Evolutionary conservation across 306 rosid genomes (phyloP), one percentile per base, ranked within the genome.

Genomic region (Prunus kanzakura): DNA sequence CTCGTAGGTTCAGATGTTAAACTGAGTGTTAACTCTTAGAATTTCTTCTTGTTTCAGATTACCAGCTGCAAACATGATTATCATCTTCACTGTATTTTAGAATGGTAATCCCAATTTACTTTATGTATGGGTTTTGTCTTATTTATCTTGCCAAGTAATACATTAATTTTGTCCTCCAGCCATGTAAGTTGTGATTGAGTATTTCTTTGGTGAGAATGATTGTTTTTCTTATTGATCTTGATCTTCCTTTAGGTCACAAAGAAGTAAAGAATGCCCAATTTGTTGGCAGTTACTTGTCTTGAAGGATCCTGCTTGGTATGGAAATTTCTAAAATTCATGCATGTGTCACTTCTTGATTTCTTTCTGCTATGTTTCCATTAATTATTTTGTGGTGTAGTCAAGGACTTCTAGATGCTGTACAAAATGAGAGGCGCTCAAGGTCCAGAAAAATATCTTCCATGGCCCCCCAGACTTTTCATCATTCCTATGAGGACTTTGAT

Each of bases 31-130:
- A 79, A 80, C 49, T 29, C 66, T 25, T 22, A 14, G 32, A 38
- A 15, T 38, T 61, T 64, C 69, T 70, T 80, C 61, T 25, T 78
- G 64, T 78, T 80, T 67, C 93, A 95, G 98, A 82, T 89, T 77
- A 95, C 98, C 61, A 81, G 80, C 84, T 95, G 98, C 96, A 95
- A 88, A 72, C 97, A 95, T 73, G 97, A 95, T 77, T 95, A 92
- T 81, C 97, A 95, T 82, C 90, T 95, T 81, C 98, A 92, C 58
- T 95, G 98, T 82, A 95, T 95, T 79, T 89, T 95, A 71, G 97
- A 95, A 84, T 95, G 98, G 98, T 95, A 83, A 75, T 83, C 63
- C 58, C 57, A 50, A 47, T 74, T 46, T 29, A 27, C 19, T 46
- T 73, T 43, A 69, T 61, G 49, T 47, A 45, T 15, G 66, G 32